Conservation (phyloP, 257 asterid species). For the Capsicum baccatum region DNA sequence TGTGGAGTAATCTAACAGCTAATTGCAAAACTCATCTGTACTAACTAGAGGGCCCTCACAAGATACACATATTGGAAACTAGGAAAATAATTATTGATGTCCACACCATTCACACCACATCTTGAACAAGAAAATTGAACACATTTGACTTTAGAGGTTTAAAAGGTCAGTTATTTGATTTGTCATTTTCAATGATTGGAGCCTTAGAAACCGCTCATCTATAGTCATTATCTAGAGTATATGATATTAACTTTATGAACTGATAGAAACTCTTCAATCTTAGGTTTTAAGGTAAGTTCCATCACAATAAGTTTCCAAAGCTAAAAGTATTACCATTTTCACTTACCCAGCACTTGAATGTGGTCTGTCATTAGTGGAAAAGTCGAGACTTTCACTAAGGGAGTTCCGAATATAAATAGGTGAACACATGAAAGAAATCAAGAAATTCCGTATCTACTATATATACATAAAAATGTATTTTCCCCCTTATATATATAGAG, state of each 20-base stretch:
- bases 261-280: too few relatives aligned
- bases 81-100: not conserved
- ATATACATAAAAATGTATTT: too few relatives aligned
- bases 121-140: slow-evolving; percentile 2
- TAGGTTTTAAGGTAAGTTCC: too few relatives aligned
- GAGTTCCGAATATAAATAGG: too few relatives aligned
- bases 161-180: not conserved
- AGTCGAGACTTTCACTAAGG: too few relatives aligned
- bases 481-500: too few relatives aligned
- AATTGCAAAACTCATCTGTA: slow-evolving; percentile 22
- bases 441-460: too few relatives aligned
- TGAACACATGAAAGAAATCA: too few relatives aligned
- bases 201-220: slow-evolving; percentile 13
- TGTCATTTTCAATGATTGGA: slow-evolving; percentile 25
- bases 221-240: not conserved
- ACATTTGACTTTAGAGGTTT: not conserved
- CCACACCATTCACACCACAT: not conserved
- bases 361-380: too few relatives aligned
- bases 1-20: not conserved
- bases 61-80: not conserved
- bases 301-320: too few relatives aligned
- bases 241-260: not conserved
- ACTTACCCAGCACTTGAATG: too few relatives aligned
- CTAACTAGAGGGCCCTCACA: not conserved
- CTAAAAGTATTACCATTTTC: too few relatives aligned